Evolutionary conservation across 2,329 filamentous ascomycete species (phyloP), one percentile per base, ranked within the genome.

Genomic region (Fusarium luffae): DNA sequence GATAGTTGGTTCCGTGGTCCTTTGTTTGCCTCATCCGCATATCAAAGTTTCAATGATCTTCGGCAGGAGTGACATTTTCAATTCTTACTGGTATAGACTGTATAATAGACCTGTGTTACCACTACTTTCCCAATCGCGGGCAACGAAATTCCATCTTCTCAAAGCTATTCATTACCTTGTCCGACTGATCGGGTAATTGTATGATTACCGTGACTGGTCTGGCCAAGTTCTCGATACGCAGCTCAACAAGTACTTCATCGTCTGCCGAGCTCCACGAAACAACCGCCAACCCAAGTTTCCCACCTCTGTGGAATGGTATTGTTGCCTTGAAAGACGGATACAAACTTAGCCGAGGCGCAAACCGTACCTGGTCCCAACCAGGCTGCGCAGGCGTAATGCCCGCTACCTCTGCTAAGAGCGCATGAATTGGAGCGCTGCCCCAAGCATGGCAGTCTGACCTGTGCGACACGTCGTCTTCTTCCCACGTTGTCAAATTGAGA

Each of bases 1-100:
- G 54, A 57, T 23, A 57, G 27, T 7, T 57, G 54, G 46, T 57
- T 52, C 1, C 54, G 46, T 18, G 27, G 49, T 34, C 46, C 46
- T 4, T 41, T 57, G 19, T 57, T 57, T 52, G 54, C 46, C 0
- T 28, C 46, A 0, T 57, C 54, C 2, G 54, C 46, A 41, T 57
- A 52, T 12, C 46, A 57, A 7, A 48, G 40, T 6, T 52, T 57
- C 2, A 52, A 28, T 11, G 25, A 18, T 2, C 7, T 25, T n/a
- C 30, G 37, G 8, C 11, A 27, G 44, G 44, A 40, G 8, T 56
- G 10, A 50, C 14, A 3, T 10, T 37, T 4, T 40, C 2, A n/a
- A 9, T 19, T 4, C 1, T 2, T n/a, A n/a, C n/a, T n/a, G n/a
- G n/a, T n/a, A n/a, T n/a, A n/a, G n/a, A n/a, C n/a, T n/a, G n/a